Evolutionary conservation across 2,329 filamentous ascomycete species (phyloP).

Genomic region (Diaporthe sp.): DNA sequence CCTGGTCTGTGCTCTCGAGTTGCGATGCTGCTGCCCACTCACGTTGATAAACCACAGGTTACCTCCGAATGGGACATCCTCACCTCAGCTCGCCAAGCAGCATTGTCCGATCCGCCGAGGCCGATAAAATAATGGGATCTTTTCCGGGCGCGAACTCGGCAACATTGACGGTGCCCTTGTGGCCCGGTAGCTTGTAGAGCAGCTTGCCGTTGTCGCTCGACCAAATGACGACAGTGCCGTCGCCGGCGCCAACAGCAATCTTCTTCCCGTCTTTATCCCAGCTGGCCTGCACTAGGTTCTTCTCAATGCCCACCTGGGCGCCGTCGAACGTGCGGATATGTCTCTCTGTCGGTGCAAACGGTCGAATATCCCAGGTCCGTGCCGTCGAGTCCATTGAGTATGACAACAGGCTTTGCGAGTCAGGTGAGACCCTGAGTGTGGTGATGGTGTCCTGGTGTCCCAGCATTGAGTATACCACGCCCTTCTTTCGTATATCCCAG

Average conservation of each 20-base stretch:
- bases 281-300: constrained; percentile 90
- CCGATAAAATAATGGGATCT: constrained; percentile 89
- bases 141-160: constrained; percentile 89
- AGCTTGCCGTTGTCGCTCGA: constrained; percentile 89
- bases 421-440: constrained; percentile 90
- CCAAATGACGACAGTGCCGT: constrained; percentile 93
- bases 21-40: not conserved
- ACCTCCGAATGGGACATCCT: constrained; percentile 47
- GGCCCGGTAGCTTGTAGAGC: constrained; percentile 93
- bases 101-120: constrained; percentile 89
- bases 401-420: constrained; percentile 90
- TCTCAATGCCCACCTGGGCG: constrained; percentile 88
- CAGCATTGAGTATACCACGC: constrained; percentile 86
- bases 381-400: constrained; percentile 96
- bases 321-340: constrained; percentile 92
- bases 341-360: constrained; percentile 90
- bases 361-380: constrained; percentile 94
- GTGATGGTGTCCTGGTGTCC: constrained; percentile 95
- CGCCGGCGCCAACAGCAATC: constrained; percentile 90
- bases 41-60: not conserved
- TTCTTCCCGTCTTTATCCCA: constrained; percentile 91
- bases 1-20: not conserved
- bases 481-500: constrained; percentile 95
- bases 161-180: constrained; percentile 95
- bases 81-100: constrained; percentile 85